Evolutionary conservation across 352 stramenopile species (phyloP).

Genomic region (Aphanomyces astaci): DNA sequence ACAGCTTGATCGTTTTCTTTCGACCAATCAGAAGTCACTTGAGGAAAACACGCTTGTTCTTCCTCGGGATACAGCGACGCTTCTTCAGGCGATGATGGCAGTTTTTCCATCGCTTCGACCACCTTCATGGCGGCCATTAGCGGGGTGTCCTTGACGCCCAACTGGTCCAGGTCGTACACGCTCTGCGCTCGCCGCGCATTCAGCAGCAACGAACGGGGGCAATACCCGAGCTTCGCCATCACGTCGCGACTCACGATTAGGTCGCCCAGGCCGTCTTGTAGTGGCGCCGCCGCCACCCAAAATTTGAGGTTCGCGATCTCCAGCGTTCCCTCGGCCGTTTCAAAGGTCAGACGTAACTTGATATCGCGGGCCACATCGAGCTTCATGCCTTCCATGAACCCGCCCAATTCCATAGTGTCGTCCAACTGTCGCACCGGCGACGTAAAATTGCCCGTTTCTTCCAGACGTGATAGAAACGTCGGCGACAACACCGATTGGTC

Average conservation of each 20-base stretch:
- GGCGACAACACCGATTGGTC: constrained; percentile 5
- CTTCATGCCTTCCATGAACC: constrained; percentile 8
- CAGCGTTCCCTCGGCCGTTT: background rate
- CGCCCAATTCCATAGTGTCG: background rate
- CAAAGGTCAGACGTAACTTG: constrained; percentile 1
- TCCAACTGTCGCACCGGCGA: background rate
- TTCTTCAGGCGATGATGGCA: background rate
- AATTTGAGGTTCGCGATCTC: background rate
- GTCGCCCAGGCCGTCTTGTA: background rate
- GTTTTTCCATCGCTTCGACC: background rate
- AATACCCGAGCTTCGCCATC: background rate
- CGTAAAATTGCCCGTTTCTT: background rate
- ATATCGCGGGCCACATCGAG: background rate
- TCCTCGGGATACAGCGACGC: background rate
- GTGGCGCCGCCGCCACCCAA: background rate
- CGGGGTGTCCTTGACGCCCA: background rate
- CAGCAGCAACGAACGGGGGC: background rate
- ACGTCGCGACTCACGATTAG: background rate
- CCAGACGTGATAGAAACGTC: background rate
- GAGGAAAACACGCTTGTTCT: background rate
- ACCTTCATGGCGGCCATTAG: constrained; percentile 1
- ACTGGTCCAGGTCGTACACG: background rate
- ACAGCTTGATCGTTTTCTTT: background rate
- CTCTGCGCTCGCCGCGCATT: background rate
- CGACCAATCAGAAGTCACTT: background rate